Conservation (phyloP, 1,139 yeast genomes). For the Zygoascus hellenicus region DNA sequence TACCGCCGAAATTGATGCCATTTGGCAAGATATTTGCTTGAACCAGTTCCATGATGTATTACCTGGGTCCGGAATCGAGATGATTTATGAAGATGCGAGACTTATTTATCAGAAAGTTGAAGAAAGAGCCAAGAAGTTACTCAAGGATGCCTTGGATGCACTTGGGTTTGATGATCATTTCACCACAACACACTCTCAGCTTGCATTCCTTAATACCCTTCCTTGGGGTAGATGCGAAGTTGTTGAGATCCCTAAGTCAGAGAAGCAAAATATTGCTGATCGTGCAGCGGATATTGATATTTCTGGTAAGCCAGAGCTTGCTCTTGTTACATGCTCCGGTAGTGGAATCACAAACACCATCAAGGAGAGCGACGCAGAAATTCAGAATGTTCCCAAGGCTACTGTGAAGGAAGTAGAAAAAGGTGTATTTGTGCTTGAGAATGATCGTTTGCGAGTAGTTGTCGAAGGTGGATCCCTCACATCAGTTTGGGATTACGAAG, state of each 20-base stretch:
- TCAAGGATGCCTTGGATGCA: conserved; percentile 46
- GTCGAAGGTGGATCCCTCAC: conserved; percentile 61
- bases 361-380: conserved; percentile 1
- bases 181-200: conserved; percentile 16
- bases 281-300: conserved; percentile 7
- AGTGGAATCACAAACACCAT: conserved; percentile 15
- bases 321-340: conserved; percentile 16
- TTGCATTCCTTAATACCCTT: conserved; percentile 47
- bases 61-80: conserved; percentile 93
- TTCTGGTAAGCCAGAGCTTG: conserved; percentile 11
- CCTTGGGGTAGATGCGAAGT: conserved; percentile 66
- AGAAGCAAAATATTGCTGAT: neutral
- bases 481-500: conserved; percentile 56
- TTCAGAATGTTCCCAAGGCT: conserved; percentile 15
- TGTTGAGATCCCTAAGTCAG: conserved; percentile 34
- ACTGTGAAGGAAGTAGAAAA: conserved; percentile 37
- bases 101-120: conserved; percentile 64
- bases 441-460: conserved; percentile 54
- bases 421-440: conserved; percentile 47
- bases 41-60: conserved; percentile 96
- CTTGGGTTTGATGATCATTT: conserved; percentile 32
- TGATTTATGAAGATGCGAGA: conserved; percentile 92
- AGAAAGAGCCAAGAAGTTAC: conserved; percentile 47
- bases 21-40: conserved; percentile 85
- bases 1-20: conserved; percentile 50